These are phyloP conservation scores for Akebia trifoliata DNA, from an alignment of 164 flowering plant species.

Conservation along the genomic window DNA sequence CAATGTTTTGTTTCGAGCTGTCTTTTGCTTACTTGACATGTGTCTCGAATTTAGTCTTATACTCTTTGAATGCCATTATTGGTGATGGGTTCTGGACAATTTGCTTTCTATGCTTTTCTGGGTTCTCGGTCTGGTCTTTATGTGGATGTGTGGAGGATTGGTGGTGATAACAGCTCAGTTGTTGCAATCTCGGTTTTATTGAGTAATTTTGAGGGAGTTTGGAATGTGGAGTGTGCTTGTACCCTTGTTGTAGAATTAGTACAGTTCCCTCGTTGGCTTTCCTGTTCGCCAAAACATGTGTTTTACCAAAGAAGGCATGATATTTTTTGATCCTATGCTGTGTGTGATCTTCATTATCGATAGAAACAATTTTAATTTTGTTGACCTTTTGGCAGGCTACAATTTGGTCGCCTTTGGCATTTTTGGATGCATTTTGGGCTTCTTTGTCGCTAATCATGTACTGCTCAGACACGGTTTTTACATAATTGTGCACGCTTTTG, in stretches of 20 bases:
- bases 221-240: conserved; percentile 4
- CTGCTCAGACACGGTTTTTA: conserved; percentile 23
- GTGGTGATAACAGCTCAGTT: not conserved
- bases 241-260: conserved; percentile 8
- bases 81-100: conserved; percentile 40
- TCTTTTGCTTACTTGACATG: conserved; percentile 46
- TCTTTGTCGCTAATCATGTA: conserved; percentile 34
- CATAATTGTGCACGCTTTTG: conserved; percentile 28
- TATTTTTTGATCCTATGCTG: conserved; percentile 13
- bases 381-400: conserved; percentile 66
- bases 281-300: conserved; percentile 16
- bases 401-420: conserved; percentile 35
- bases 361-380: conserved; percentile 35
- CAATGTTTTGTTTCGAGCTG: conserved; percentile 34
- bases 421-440: conserved; percentile 49
- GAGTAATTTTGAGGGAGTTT: conserved; percentile 3
- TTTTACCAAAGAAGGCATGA: conserved; percentile 11
- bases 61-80: conserved; percentile 39
- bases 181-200: not conserved
- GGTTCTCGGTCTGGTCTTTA: conserved; percentile 21
- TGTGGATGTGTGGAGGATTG: conserved; percentile 24
- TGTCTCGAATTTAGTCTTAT: conserved; percentile 34
- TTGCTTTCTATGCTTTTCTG: conserved; percentile 23
- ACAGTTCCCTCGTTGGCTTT: conserved; percentile 18
- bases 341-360: conserved; percentile 13